Conservation (phyloP, 1,284 basidiomycete species). For the Moesziomyces sp. region DNA sequence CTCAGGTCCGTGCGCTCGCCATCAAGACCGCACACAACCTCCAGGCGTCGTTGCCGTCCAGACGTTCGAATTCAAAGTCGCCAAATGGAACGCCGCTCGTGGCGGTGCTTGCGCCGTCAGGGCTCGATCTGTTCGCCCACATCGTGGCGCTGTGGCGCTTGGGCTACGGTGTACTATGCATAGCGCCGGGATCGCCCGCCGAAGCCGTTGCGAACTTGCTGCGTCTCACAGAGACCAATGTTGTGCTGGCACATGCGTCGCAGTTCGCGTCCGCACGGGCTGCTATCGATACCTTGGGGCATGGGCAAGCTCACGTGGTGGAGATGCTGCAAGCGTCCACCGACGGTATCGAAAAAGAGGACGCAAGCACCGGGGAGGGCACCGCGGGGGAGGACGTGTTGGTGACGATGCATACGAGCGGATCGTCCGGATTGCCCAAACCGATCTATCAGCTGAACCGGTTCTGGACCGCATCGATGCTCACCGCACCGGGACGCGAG, state of each 20-base stretch:
- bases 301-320: not conserved
- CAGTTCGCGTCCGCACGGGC: conserved; percentile 68
- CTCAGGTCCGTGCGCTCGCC: conserved; percentile 9
- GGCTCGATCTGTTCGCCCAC: conserved; percentile 68
- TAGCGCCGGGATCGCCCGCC: conserved; percentile 70
- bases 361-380: too few species aligned
- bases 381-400: conserved; percentile 68
- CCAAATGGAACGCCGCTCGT: conserved; percentile 47
- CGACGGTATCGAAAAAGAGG: not conserved
- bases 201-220: conserved; percentile 74
- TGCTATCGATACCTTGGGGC: not conserved
- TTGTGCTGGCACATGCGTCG: conserved; percentile 71
- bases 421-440: conserved; percentile 73
- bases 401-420: conserved; percentile 75
- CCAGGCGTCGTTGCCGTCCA: not conserved
- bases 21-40: conserved; percentile 19
- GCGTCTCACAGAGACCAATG: conserved; percentile 70
- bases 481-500: conserved; percentile 44
- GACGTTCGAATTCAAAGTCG: conserved; percentile 10
- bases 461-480: conserved; percentile 51
- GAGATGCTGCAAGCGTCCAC: conserved; percentile 10
- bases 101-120: conserved; percentile 68
- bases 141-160: conserved; percentile 68
- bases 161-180: conserved; percentile 68
- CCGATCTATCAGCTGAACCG: conserved; percentile 62